These are phyloP conservation scores for Entamoeba histolytica DNA, from an alignment of 208 protist genomes.

Conservation along the genomic window DNA sequence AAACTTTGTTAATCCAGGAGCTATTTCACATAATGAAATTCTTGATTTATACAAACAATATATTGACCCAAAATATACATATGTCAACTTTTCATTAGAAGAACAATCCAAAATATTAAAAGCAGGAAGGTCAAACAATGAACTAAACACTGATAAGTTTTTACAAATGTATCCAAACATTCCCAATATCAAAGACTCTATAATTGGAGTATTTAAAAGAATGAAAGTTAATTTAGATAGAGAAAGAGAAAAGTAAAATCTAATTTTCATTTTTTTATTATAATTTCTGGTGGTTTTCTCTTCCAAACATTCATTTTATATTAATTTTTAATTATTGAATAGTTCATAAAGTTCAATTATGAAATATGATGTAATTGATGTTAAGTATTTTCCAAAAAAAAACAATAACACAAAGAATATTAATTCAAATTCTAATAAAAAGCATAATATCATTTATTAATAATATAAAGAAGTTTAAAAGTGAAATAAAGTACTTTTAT, in stretches of 20 bases:
- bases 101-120: constrained; percentile 41
- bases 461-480: too few relatives aligned
- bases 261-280: too few relatives aligned
- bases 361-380: too few relatives aligned
- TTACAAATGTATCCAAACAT: neutral
- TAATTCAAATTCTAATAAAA: too few relatives aligned
- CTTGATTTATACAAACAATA: constrained; percentile 42
- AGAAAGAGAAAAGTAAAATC: neutral
- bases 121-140: constrained; percentile 39
- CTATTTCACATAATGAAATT: constrained; percentile 43
- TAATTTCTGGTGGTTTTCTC: too few relatives aligned
- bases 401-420: too few relatives aligned
- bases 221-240: neutral
- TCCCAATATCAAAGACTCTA: neutral
- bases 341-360: too few relatives aligned
- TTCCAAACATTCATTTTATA: too few relatives aligned
- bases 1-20: constrained; percentile 47
- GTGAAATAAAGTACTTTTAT: too few relatives aligned
- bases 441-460: too few relatives aligned
- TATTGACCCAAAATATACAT: constrained; percentile 32
- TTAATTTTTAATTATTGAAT: too few relatives aligned
- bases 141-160: constrained; percentile 32
- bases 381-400: too few relatives aligned
- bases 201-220: neutral
- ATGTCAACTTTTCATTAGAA: constrained; percentile 37